Base-by-base conservation (phyloP, 2,329 filamentous ascomycete species). In the Colletotrichum lindemuthianum region DNA sequence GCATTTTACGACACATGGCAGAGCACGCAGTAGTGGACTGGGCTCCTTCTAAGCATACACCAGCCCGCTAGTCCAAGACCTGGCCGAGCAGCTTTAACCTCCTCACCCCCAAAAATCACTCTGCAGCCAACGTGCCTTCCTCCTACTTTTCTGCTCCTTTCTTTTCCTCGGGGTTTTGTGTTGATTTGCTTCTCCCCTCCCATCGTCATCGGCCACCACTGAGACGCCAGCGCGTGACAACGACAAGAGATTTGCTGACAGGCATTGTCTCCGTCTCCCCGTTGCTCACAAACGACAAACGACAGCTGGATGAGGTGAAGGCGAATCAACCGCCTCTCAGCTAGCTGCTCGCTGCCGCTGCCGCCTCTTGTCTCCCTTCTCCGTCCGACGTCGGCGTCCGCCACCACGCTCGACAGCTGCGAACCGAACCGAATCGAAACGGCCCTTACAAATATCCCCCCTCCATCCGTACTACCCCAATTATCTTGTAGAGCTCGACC, bases 351-450 rank as follows among this genome's bases (percentile, higher is more conserved):
- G 24, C 24, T 24, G 24, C 24, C 24, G 24, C 24, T 24, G 24
- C 24, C 24, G 24, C 4, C 24, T 7, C 36, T 24, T 37, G 40
- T 45, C 11, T 32, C 39, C n/a, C 15, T 39, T 45, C 33, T 24
- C 57, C 50, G 50, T 45, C 61, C 50, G 61, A 55, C 43, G 39
- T 65, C 57, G 57, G 57, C 61, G 43, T 13, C 39, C 39, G 44
- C 57, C 40, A 47, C 48, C 41, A 45, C 39, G 40, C 49, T 59
- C 49, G 32, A 16, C 60, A 37, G 49, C 34, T 16, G 61, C 58
- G 58, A 65, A 55, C 57, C 61, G 61, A 61, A 50, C 8, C 56
- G 60, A 55, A 16, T 61, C 50, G 60, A 55, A 16, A 65, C 50
- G 39, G 24, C 45, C 51, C 45, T 51, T 51, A 47, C 24, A 54